Evolutionary conservation across 2,329 filamentous ascomycete species (phyloP).

Genomic region (Colletotrichum gigasporum): DNA sequence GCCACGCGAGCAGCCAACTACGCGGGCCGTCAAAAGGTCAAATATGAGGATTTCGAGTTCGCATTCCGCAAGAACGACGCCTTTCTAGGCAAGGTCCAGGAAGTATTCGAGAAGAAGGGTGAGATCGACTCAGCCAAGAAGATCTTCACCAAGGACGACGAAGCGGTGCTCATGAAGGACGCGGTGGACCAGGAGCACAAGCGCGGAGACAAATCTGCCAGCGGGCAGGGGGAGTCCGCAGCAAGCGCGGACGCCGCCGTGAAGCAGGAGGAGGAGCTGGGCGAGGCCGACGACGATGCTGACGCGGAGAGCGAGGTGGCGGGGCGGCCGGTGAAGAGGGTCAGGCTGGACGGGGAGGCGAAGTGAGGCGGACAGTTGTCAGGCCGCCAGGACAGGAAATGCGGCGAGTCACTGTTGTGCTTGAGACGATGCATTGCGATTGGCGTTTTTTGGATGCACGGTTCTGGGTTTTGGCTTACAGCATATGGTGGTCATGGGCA

Average conservation of each 20-base stretch:
- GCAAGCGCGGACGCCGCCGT: constrained; percentile 40
- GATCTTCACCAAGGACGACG: constrained; percentile 75
- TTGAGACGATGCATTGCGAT: constrained; percentile 21
- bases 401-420: background rate
- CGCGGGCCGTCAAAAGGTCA: constrained; percentile 92
- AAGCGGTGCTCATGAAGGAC: constrained; percentile 66
- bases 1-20: constrained; percentile 88
- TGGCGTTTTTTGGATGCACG: constrained; percentile 15
- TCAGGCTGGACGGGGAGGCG: constrained; percentile 18
- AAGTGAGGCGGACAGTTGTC: constrained; percentile 4
- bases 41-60: constrained; percentile 98
- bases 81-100: constrained; percentile 89
- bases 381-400: background rate
- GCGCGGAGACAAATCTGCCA: constrained; percentile 43
- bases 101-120: constrained; percentile 88
- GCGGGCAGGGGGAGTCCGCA: constrained; percentile 32
- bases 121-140: constrained; percentile 86
- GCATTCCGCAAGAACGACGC: constrained; percentile 85
- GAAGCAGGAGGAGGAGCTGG: constrained; percentile 59
- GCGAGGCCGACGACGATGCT: constrained; percentile 61
- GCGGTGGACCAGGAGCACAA: constrained; percentile 55
- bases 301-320: constrained; percentile 40
- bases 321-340: constrained; percentile 32
- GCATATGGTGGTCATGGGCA: too few relatives aligned
- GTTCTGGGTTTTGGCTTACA: background rate